Evolutionary conservation across 371 early-diverging fungal species (phyloP), one percentile per base, ranked within the genome.

Genomic region (Rhizopus delemar): DNA sequence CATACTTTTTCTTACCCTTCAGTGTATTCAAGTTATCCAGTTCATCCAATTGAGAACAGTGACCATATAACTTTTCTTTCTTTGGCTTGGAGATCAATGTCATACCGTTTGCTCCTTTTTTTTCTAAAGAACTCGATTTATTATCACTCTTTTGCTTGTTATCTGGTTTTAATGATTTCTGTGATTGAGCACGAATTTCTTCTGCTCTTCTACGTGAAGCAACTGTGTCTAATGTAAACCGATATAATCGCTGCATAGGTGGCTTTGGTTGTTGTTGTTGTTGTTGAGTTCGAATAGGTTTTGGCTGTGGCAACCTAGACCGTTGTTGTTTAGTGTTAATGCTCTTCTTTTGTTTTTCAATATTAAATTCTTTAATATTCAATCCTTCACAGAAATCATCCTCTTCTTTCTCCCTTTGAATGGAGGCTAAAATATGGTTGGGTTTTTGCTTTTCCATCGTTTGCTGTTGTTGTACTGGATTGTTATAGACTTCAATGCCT

Each of bases 311-410:
- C 3, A 39, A 33, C 29, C 33, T 29, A 45, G 46, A 16, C 5
- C 9, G 41, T 12, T 39, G 16, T 51, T 29, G 51, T 39, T 45
- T 62, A 1, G 46, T 29, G 12, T 33, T 31, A 5, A 33, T n/a
- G 50, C n/a, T 22, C 43, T 9, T 50, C 53, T 43, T n/a, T 52
- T 38, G 15, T 49, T 43, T 16, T 29, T 31, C 41, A 54, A 49
- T 9, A 41, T n/a, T 7, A 48, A 48, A 29, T 9, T 52, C 57
- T 28, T 71, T 65, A 16, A 76, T 55, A 22, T 58, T 15, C 3
- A 76, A 46, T 12, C 59, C 77, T 13, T 71, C 62, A 31, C 48
- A 54, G 52, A 73, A 73, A 29, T 76, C 71, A 31, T 75, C 68
- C 15, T 73, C 69, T 1, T 75, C 69, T 3, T 53, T 53, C 49